These are phyloP conservation scores for Chenopodium suecicum DNA, from an alignment of 148 eudicot genomes.

Conservation along the genomic window DNA sequence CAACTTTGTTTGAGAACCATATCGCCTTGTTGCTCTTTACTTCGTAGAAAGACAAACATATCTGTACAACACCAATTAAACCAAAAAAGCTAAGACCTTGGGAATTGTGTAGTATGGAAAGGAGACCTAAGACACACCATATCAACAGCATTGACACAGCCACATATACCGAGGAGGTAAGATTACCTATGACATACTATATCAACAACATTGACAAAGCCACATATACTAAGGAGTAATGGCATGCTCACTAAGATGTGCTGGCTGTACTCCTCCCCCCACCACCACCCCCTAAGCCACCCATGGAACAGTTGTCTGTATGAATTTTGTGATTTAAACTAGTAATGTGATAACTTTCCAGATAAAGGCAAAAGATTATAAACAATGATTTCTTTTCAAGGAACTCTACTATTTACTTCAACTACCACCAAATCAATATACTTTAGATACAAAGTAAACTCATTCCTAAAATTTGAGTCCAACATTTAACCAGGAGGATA, in stretches of 20 bases:
- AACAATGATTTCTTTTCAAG: not conserved
- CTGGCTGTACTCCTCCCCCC: not conserved
- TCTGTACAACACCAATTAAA: slow-evolving; percentile 41
- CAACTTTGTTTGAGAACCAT: slow-evolving; percentile 89
- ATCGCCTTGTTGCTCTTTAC: slow-evolving; percentile 81
- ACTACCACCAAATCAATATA: not conserved
- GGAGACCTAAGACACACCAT: slow-evolving; percentile 1
- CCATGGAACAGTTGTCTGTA: no score
- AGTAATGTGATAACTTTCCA: no score
- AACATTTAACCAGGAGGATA: not conserved
- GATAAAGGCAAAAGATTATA: no score
- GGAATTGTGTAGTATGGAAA: not conserved
- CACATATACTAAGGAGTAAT: not conserved
- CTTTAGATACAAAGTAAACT: not conserved
- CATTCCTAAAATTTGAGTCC: not conserved
- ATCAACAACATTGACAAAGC: not conserved
- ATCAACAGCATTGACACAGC: not conserved
- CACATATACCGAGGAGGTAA: no score
- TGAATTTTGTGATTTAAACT: no score
- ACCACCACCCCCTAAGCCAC: no score
- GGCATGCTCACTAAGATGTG: not conserved
- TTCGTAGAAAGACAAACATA: slow-evolving; percentile 89
- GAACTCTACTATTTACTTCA: not conserved
- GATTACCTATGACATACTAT: not conserved
- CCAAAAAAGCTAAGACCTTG: not conserved